These are phyloP conservation scores for Malassezia sp. DNA, from an alignment of 1,284 basidiomycete genomes.

Conservation along the genomic window DNA sequence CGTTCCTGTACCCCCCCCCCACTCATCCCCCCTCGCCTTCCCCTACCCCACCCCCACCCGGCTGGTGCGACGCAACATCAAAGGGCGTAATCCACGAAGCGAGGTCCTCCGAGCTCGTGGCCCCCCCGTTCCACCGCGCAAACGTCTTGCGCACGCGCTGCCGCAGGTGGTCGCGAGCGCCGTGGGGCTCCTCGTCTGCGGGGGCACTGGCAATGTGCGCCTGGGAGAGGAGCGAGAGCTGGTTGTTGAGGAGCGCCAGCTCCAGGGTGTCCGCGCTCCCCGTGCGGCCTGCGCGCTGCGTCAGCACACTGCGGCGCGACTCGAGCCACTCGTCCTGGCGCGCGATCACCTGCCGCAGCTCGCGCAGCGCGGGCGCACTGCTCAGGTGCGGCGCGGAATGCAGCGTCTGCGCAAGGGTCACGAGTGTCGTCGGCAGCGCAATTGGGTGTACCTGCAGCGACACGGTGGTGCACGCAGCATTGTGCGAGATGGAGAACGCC, in stretches of 20 bases:
- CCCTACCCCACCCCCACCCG: no score
- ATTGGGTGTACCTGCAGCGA: slow-evolving; percentile 8
- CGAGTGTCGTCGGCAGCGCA: slow-evolving; percentile 11
- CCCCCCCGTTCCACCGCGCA: slow-evolving; percentile 7
- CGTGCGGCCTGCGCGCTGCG: neutral
- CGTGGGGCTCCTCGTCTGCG: neutral
- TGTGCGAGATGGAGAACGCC: neutral
- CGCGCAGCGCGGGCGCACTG: slow-evolving; percentile 14
- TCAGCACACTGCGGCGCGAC: slow-evolving; percentile 3
- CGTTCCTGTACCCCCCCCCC: no score
- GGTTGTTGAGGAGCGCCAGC: slow-evolving; percentile 2
- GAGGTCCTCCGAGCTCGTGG: slow-evolving; percentile 4
- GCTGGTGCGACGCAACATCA: slow-evolving; percentile 1
- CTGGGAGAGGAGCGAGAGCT: slow-evolving; percentile 5
- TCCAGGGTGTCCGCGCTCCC: neutral
- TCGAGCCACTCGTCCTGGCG: slow-evolving; percentile 14
- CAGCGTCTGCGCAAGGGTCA: slow-evolving; percentile 14
- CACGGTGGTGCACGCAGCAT: neutral
- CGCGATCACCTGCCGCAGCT: slow-evolving; percentile 12
- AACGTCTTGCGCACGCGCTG: slow-evolving; percentile 9
- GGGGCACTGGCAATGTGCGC: neutral
- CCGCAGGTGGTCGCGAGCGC: slow-evolving; percentile 11
- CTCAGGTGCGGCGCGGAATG: slow-evolving; percentile 16
- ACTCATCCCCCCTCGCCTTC: no score
- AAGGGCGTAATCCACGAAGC: slow-evolving; percentile 15